Conservation (phyloP, 140 eudicot species). For the Ambrosia hybrid region DNA sequence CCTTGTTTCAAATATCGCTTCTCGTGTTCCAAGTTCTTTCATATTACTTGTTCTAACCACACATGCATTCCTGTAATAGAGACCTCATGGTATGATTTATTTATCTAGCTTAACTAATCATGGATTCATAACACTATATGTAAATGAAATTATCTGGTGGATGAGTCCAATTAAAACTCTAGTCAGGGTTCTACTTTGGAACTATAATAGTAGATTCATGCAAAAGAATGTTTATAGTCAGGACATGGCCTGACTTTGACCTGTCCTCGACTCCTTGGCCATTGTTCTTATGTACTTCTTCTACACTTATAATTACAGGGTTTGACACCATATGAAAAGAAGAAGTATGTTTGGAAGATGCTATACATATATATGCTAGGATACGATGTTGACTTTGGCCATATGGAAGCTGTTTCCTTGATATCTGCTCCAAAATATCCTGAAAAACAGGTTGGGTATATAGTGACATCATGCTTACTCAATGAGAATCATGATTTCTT, state of each 20-base stretch:
- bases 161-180: too few species aligned
- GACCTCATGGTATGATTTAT: too few species aligned
- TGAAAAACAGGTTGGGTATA: slow-evolving; percentile 99
- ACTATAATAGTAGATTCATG: too few species aligned
- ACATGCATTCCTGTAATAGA: too few species aligned
- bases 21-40: too few species aligned
- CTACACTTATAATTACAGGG: slow-evolving; percentile 55
- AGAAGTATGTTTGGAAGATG: slow-evolving; percentile 99
- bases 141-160: too few species aligned
- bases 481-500: slow-evolving; percentile 97
- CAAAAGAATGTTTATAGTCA: too few species aligned
- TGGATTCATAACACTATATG: too few species aligned
- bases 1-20: too few species aligned
- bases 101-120: too few species aligned
- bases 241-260: neutral
- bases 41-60: too few species aligned
- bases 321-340: slow-evolving; percentile 88
- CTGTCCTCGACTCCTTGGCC: neutral
- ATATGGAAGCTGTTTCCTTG: slow-evolving; percentile 98
- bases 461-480: slow-evolving; percentile 90
- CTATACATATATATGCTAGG: slow-evolving; percentile 95
- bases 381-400: slow-evolving; percentile 99
- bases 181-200: too few species aligned
- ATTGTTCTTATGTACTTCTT: slow-evolving; percentile 18
- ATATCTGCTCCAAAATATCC: slow-evolving; percentile 99